Evolutionary conservation across 2,329 filamentous ascomycete species (phyloP), one percentile per base, ranked within the genome.

Genomic region (Alternaria ventricosa): DNA sequence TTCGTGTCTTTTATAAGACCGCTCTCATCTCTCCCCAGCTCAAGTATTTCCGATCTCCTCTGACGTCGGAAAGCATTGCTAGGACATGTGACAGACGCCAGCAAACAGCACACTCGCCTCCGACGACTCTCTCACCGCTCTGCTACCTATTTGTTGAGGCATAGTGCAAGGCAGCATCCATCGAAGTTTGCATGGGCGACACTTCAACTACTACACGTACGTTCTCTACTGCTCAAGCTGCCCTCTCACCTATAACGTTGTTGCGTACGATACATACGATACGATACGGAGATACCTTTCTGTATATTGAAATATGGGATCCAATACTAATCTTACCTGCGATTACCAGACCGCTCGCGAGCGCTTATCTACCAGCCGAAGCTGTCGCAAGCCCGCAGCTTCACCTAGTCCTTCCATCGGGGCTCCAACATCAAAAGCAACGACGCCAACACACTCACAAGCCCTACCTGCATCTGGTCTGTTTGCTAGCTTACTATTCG

Each of bases 401-500:
- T 60, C 57, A 51, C 22, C 51, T 33, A 33, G 30, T 4, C n/a
- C 23, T 1, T 20, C 20, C 12, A 2, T 11, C 18, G 33, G 4
- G 3, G 6, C 53, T 36, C n/a, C 44, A 23, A 44, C 30, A 36
- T 0, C n/a, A 9, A 30, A 4, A n/a, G 20, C 11, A 23, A 5
- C 33, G 41, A 8, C 12, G 13, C n/a, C 45, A 4, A 6, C n/a
- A n/a, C 13, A 2, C 27, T 57, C 23, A 8, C 57, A 43, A 22
- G 11, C 3, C 5, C 23, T 51, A 3, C 43, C 58, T 13, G 47
- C 12, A 3, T n/a, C 27, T 15, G 45, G 62, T 41, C 44, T 73
- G 3, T 60, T 72, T 9, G 33, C 55, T 30, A 55, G 44, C 10
- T 54, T 66, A 4, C 53, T 69, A 4, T 62, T 63, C 27, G 15